Evolutionary conservation across 768 basidiomycete genomes (phyloP).

Genomic region (Tremella mesenterica): DNA sequence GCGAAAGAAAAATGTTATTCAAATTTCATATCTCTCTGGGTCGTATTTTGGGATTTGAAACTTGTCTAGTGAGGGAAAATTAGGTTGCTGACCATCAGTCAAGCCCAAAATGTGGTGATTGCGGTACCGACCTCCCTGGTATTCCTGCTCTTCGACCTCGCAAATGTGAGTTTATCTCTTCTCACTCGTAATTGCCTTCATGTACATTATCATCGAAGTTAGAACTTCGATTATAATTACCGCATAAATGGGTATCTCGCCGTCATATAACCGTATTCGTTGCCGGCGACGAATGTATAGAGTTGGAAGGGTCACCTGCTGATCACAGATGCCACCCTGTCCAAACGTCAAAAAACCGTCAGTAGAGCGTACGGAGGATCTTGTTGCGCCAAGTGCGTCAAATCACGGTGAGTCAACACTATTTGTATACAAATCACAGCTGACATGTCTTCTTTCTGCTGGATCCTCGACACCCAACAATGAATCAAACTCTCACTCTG

Average conservation of each 20-base stretch:
- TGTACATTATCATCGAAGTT: not conserved
- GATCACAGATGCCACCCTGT: conserved; percentile 69
- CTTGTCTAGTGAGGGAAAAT: too few relatives aligned
- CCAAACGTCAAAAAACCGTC: conserved; percentile 95
- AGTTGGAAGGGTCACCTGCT: not conserved
- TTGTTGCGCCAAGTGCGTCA: conserved; percentile 90
- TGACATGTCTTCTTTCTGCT: conserved; percentile 9
- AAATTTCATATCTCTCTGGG: too few relatives aligned
- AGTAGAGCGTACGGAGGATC: conserved; percentile 95
- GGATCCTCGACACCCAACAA: too few relatives aligned
- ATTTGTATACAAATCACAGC: not conserved
- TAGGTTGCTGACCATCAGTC: conserved; percentile 44
- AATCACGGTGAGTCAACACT: conserved; percentile 61
- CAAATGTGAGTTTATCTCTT: conserved; percentile 49
- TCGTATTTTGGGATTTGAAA: too few relatives aligned
- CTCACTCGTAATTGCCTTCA: not conserved
- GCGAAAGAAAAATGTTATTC: too few relatives aligned
- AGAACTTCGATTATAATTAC: not conserved
- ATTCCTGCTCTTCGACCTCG: conserved; percentile 92
- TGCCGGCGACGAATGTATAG: not conserved
- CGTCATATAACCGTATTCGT: too few relatives aligned
- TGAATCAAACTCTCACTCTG: too few relatives aligned
- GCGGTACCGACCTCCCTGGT: conserved; percentile 84
- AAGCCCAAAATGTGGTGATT: conserved; percentile 96
- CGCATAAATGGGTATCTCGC: too few relatives aligned